phyloP scores from a whole-genome alignment of 305 asterid species.

The Ruellia speciosa region DNA sequence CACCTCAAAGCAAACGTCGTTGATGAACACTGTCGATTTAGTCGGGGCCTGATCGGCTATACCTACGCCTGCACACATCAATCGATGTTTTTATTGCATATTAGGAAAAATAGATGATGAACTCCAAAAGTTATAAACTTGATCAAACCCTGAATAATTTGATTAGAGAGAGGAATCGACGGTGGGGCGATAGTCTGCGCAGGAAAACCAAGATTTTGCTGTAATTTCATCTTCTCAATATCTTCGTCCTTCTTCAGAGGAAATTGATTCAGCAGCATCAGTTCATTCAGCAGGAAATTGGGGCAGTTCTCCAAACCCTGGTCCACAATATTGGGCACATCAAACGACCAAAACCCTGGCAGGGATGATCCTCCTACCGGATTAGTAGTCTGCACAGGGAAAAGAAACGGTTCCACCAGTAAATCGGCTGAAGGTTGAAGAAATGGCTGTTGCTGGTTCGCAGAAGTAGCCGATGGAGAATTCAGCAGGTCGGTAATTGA shows the following conservation, averaged over 20 bases:
- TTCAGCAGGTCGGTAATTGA: slow-evolving; percentile 25
- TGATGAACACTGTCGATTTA: slow-evolving; percentile 61
- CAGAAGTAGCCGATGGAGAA: slow-evolving; percentile 32
- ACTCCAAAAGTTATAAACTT: neutral
- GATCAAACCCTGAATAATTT: too few species aligned
- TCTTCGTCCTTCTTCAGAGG: slow-evolving; percentile 21
- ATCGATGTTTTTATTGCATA: neutral
- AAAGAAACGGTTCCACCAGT: slow-evolving; percentile 32
- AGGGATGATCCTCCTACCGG: neutral
- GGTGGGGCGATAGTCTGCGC: neutral
- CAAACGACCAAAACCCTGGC: slow-evolving; percentile 30
- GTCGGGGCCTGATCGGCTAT: slow-evolving; percentile 25
- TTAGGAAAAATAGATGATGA: too few species aligned
- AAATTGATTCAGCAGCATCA: slow-evolving; percentile 25
- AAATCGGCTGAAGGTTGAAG: slow-evolving; percentile 25
- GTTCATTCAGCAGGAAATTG: slow-evolving; percentile 21
- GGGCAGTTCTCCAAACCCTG: slow-evolving; percentile 21
- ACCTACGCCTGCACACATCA: slow-evolving; percentile 35
- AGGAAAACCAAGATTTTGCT: slow-evolving; percentile 19
- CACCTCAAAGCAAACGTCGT: slow-evolving; percentile 74
- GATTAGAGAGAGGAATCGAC: neutral
- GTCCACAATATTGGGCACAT: neutral
- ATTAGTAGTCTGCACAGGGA: slow-evolving; percentile 25
- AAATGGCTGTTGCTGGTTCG: slow-evolving; percentile 29
- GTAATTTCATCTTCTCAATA: slow-evolving; percentile 27